Evolutionary conservation across 2,329 filamentous ascomycete species (phyloP), one percentile per base, ranked within the genome.

Genomic region (Blastomyces parvus): DNA sequence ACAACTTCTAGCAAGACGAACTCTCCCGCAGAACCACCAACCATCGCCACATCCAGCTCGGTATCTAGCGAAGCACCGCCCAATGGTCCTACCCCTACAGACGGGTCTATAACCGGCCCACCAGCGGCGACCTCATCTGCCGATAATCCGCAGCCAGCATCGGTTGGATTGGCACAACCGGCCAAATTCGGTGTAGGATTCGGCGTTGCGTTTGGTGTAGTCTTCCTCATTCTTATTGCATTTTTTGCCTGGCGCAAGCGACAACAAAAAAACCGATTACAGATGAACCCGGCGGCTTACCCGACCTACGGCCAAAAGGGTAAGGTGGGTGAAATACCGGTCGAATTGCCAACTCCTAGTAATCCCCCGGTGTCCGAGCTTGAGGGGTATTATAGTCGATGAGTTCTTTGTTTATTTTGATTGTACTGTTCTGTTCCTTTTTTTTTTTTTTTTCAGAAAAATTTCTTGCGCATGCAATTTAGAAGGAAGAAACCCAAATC

Each of bases 141-240:
- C 55, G 55, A 22, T 17, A 14, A 17, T 42, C 30, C 36, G 0
- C 33, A 14, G 3, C 36, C 55, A 14, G 33, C 55, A 42, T 42
- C 36, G 19, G 1, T n/a, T 8, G 33, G 55, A 58, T 17, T 58
- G 17, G 27, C 55, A 17, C 55, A 19, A 19, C 8, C 5, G n/a
- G 55, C 36, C 36, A 58, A 30, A 58, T 42, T 40, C 19, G 55
- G 55, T 27, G 14, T 58, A 27, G 55, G 55, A 17, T 58, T 58
- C 19, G 55, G 55, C 36, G 36, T 58, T 22, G 13, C 55, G 25
- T 58, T 58, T 1, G 55, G 55, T 7, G 3, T 40, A 27, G 4
- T 30, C 13, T 7, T 58, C 14, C 2, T 42, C 33, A 0, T 25
- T 58, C 0, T 58, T 19, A 17, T 58, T 25, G 55, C n/a, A 11